Evolutionary conservation across 225 moss, liverwort and hornwort genomes (phyloP), one percentile per base, ranked within the genome.

Genomic region (Polytrichum formosum): DNA sequence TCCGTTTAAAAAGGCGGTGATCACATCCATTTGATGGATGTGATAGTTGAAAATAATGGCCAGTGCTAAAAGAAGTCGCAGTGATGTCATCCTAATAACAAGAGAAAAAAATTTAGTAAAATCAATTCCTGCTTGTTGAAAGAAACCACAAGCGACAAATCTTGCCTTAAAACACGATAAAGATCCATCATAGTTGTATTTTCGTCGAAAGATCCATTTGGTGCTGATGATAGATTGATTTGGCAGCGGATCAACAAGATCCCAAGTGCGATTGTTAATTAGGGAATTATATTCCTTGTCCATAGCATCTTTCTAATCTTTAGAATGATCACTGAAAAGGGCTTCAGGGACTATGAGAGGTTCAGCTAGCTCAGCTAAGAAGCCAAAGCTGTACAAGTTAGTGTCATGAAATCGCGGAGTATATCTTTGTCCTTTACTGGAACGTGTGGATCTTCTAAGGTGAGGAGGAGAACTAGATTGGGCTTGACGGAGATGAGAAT

Each of bases 351-450:
- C 29, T 4, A 5, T 29, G 29, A 56, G 64, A 73, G 17, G 55
- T 17, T 23, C 65, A 66, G 5, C 56, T 58, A 10, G 62, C 56
- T 68, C 28, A 56, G 54, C 27, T 7, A 68, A 55, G 28, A 68
- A 26, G 55, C 23, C 26, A 28, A 27, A 68, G 7, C 3, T 29
- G 56, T 68, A 68, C 55, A 68, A 0, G 56, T 56, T 68, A 6
- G 68, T 68, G 20, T 68, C 55, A 68, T 28, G 28, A 56, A 56
- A 68, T 56, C 56, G 28, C 20, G 28, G 28, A 10, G 28, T 68
- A 5, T 1, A 7, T 19, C 26, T 4, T 56, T 68, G 25, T 54
- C 26, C 54, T 68, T 68, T 68, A 5, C 2, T 23, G 56, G 68
- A 68, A 18, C 28, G 20, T 68, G 55, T 54, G 30, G 68, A 68